Evolutionary conservation across 2,329 filamentous ascomycete genomes (phyloP).

Genomic region (Akanthomyces dipterigenus): DNA sequence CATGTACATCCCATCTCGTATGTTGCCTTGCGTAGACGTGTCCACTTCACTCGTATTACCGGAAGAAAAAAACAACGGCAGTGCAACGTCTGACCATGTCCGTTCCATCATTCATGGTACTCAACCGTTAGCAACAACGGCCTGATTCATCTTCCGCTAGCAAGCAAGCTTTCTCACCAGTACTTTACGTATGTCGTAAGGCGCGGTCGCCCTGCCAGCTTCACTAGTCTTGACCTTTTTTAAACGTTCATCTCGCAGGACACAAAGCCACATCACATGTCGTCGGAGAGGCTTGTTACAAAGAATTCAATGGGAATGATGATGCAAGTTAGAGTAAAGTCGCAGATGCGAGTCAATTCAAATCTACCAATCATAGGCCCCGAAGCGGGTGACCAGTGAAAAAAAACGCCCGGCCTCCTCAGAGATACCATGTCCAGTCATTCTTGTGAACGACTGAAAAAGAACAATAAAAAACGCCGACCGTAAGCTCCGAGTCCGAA

Average conservation of each 20-base stretch:
- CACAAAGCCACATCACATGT: neutral
- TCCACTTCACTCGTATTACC: neutral
- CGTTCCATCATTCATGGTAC: no score
- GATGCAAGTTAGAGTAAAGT: neutral
- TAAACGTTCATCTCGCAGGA: neutral
- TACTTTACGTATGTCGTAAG: no score
- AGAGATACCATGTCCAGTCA: neutral
- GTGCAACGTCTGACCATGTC: no score
- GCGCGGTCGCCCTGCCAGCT: neutral
- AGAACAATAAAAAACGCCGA: neutral
- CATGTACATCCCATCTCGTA: neutral
- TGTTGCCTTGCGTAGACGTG: neutral
- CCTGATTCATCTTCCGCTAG: no score
- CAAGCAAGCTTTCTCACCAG: no score
- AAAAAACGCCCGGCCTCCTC: conserved; percentile 8
- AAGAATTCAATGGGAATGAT: no score
- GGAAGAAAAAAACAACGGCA: no score
- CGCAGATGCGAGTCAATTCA: conserved; percentile 8
- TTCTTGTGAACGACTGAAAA: conserved; percentile 1
- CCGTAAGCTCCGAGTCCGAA: neutral
- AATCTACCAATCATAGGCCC: conserved; percentile 4
- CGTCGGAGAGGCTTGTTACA: no score
- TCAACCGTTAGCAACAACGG: no score
- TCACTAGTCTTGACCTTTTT: neutral
- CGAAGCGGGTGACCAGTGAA: neutral